Conservation (phyloP, 1,284 basidiomycete genomes). For the Moesziomyces globuligerus region DNA sequence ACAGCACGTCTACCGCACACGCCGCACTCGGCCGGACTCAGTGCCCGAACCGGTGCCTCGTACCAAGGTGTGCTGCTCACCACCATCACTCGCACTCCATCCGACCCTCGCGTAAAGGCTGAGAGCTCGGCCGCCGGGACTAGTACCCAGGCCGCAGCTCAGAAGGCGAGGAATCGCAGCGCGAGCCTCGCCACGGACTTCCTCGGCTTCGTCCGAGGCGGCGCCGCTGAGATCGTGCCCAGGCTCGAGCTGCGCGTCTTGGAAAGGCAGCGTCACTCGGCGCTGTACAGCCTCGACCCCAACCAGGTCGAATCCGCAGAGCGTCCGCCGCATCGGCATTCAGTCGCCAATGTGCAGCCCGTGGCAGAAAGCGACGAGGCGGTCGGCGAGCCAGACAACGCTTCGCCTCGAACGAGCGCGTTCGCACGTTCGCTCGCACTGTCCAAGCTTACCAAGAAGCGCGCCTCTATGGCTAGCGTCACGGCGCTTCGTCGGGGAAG, state of each 20-base stretch:
- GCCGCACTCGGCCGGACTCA: neutral
- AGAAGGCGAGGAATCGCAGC: constrained; percentile 11
- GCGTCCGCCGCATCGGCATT: constrained; percentile 1
- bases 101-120: neutral
- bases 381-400: constrained; percentile 4
- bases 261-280: constrained; percentile 15
- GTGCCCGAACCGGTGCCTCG: constrained; percentile 1
- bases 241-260: constrained; percentile 31
- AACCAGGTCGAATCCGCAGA: neutral
- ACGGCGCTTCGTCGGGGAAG: neutral
- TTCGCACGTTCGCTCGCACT: constrained; percentile 14
- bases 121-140: neutral
- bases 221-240: constrained; percentile 21
- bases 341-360: constrained; percentile 13
- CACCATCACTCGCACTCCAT: constrained; percentile 17
- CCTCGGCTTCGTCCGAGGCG: constrained; percentile 18
- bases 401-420: constrained; percentile 5
- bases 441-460: constrained; percentile 14
- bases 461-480: neutral
- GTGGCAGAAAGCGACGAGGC: neutral
- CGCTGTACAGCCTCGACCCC: constrained; percentile 7
- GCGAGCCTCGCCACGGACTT: constrained; percentile 27
- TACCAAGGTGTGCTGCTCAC: constrained; percentile 34
- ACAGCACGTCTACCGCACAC: constrained; percentile 15
- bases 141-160: neutral